Percentiles rank a stretch among this genome's conserved stretches.
Conservation (phyloP, 345 rosid species). For the Eucalyptus dawsonii region DNA sequence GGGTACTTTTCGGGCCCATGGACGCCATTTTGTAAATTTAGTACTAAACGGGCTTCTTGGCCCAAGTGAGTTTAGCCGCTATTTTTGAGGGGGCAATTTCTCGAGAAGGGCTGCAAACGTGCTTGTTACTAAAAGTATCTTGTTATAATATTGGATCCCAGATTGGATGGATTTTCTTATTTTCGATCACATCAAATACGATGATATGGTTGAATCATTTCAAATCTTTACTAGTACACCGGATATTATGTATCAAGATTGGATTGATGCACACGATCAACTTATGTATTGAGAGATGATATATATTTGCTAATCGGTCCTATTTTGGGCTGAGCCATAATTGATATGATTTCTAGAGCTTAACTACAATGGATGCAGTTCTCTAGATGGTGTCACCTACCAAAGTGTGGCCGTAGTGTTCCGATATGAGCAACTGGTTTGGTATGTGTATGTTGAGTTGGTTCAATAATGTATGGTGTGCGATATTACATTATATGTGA, state of each 20-base stretch:
- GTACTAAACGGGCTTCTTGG: neutral
- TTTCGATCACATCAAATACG: neutral
- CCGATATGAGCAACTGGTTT: accelerated
- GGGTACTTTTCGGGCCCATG: neutral
- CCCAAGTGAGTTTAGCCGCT: neutral
- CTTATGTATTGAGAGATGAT: neutral
- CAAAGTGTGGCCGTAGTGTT: neutral
- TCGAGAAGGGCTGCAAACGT: neutral
- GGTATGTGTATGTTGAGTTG: neutral
- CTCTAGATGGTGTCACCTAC: neutral
- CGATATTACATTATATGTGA: neutral
- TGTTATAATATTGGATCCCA: neutral
- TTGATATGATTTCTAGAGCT: neutral
- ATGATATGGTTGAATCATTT: neutral
- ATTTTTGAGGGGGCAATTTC: neutral
- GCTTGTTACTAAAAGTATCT: neutral
- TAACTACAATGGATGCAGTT: neutral
- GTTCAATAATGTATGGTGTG: neutral
- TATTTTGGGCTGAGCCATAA: neutral
- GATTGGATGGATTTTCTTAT: neutral
- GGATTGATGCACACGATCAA: neutral
- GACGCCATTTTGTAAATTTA: neutral
- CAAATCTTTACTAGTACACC: accelerated
- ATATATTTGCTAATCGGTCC: accelerated
- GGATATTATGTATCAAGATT: neutral